Evolutionary conservation across 208 protist genomes (phyloP), one percentile per base, ranked within the genome.

Genomic region (Leishmania tropica): DNA sequence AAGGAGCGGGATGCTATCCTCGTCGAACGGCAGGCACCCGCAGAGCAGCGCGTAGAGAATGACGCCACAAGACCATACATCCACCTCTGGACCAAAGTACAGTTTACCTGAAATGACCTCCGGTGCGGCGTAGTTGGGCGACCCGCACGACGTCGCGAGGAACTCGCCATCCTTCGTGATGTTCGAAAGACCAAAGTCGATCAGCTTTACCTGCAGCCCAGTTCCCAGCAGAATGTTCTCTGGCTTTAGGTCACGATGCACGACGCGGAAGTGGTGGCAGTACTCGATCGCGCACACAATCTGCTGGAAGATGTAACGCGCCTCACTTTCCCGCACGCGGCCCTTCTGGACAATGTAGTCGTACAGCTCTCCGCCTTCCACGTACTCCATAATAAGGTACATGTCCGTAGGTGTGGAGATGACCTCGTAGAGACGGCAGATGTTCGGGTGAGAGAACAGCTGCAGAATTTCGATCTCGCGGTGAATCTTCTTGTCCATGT

Each of bases 341-440:
- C 98, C 98, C 81, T 99, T 96, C 56, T 98, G 96, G 0, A 99
- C 98, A 84, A 99, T 99, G 87, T 99, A 99, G 76, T 99, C 99
- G 86, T 99, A 99, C 65, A 99, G 90, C 86, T 99, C 99, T 1
- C 99, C 99, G 67, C 99, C 98, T 48, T 98, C 94, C 1, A 99
- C 97, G 83, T 99, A 99, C 89, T 99, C 99, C 99, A 99, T 99
- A 72, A 99, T 97, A 81, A 99, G 97, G 83, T 99, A 99, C 60
- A 99, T 99, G 88, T 99, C 98, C 3, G 95, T 99, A 19, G 95
- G 90, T 15, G 98, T 99, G 24, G 97, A 97, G 67, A 99, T 99
- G 21, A 99, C 99, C 74, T 97, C 96, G 80, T 99, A 99, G 65
- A 99, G 94, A 28, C 97, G 94, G 88, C 99, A 99, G 82, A 99